Percentiles rank a stretch among this genome's conserved stretches.
phyloP scores from a whole-genome alignment of 345 rosid genomes.

The Brassica juncea region DNA sequence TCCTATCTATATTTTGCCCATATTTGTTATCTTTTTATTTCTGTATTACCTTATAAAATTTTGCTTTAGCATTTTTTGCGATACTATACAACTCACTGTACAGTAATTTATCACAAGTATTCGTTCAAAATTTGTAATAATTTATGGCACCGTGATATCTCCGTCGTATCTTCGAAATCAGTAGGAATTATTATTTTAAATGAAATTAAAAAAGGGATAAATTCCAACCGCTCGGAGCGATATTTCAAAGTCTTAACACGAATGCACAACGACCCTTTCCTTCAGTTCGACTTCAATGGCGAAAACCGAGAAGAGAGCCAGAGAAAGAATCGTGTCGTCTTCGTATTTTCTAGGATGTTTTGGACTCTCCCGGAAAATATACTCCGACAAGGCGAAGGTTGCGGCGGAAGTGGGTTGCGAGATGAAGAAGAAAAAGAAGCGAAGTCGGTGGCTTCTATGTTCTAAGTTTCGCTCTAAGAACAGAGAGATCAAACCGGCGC shows the following conservation, averaged over 20 bases:
- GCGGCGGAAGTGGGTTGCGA: slow-evolving; percentile 15
- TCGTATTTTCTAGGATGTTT: slow-evolving; percentile 48
- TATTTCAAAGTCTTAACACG: slow-evolving; percentile 40
- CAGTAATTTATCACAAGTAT: neutral
- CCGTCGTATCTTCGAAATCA: slow-evolving; percentile 17
- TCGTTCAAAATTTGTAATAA: neutral
- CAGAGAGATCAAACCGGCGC: slow-evolving; percentile 48
- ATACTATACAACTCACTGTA: neutral
- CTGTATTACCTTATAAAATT: neutral
- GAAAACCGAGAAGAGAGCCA: slow-evolving; percentile 23
- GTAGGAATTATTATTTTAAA: neutral
- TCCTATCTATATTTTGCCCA: neutral
- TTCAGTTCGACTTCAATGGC: slow-evolving; percentile 41
- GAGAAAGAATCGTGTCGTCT: slow-evolving; percentile 17
- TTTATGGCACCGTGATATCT: neutral
- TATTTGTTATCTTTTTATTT: neutral
- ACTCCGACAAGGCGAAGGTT: slow-evolving; percentile 18
- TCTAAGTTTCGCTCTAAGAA: slow-evolving; percentile 42
- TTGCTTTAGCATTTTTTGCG: neutral
- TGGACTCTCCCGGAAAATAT: slow-evolving; percentile 41
- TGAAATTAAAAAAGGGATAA: neutral
- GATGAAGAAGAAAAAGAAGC: slow-evolving; percentile 11
- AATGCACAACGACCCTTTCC: slow-evolving; percentile 19
- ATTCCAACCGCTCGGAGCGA: slow-evolving; percentile 37
- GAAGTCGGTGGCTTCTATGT: slow-evolving; percentile 26